Percentiles rank a stretch among this genome's conserved stretches.
Evolutionary conservation across 202 grass and related monocot species (phyloP).

Genomic region (Miscanthus sacchariflorus): DNA sequence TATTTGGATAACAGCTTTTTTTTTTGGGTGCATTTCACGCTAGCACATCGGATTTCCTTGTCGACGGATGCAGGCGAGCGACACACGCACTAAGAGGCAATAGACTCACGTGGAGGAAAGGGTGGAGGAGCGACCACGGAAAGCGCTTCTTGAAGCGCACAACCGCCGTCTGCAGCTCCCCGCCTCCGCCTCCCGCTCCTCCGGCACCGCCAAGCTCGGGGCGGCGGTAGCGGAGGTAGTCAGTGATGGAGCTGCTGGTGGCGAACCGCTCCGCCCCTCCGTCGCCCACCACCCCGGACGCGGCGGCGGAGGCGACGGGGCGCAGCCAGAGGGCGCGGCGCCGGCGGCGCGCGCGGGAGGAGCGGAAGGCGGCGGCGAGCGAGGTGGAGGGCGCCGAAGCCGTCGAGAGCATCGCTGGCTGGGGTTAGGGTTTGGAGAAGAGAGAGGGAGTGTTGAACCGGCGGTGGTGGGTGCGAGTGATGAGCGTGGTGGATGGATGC

Average conservation of each 20-base stretch:
- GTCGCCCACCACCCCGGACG: not conserved
- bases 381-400: conserved; percentile 50
- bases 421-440: not conserved
- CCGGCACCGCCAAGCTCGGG: conserved; percentile 8
- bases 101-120: conserved; percentile 59
- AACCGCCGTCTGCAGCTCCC: conserved; percentile 85
- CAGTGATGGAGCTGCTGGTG: conserved; percentile 57
- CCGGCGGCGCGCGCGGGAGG: not conserved
- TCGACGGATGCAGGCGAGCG: not conserved
- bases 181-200: not conserved
- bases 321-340: not conserved
- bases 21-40: not conserved
- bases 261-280: conserved; percentile 52
- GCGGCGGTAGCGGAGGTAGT: conserved; percentile 78
- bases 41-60: not conserved
- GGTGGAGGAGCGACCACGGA: conserved; percentile 74
- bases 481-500: not conserved
- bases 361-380: conserved; percentile 12
- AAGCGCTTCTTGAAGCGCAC: conserved; percentile 77
- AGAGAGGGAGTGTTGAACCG: not conserved
- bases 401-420: conserved; percentile 52
- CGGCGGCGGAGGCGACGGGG: not conserved
- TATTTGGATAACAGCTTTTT: not conserved
- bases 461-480: not conserved
- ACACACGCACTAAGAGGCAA: not conserved